Evolutionary conservation across 2,329 filamentous ascomycete species (phyloP), one percentile per base, ranked within the genome.

Genomic region (Graphiopsis chlorocephala): DNA sequence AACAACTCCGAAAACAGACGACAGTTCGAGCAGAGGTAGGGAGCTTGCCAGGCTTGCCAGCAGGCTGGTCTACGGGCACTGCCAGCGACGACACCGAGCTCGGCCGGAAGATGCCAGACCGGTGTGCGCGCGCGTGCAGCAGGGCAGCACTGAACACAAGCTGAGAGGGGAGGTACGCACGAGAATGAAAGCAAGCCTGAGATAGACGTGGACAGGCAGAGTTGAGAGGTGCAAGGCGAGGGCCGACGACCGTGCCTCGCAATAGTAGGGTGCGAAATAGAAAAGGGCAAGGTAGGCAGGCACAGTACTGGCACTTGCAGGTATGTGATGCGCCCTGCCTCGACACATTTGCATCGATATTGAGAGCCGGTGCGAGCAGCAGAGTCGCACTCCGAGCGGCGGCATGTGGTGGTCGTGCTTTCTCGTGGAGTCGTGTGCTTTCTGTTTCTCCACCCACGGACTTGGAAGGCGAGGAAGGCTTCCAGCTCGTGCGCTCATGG

Each of bases 51-150:
- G 26, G n/a, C 26, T 15, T 35, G 52, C 17, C 31, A 20, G 29
- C 7, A n/a, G 28, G 48, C 12, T 38, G 35, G 15, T 5, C 48
- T 52, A 28, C n/a, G 26, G 48, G 17, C 31, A 15, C 25, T 25
- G 35, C 33, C 35, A 20, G 56, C 38, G 45, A 33, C 10, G 45
- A 52, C 29, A 31, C 45, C 58, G 58, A 61, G 58, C 58, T 25
- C 26, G 48, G 59, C 47, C 59, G 59, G 59, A 62, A 62, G 59
- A 53, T 62, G 59, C 59, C 59, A 61, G n/a, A 50, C 57, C 57
- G 57, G 42, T 60, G 57, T 60, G 57, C 59, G 33, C 47, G 58
- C 45, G 38, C 35, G 10, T 59, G 35, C 56, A 45, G 56, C 33
- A 29, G 26, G 56, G 35, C 56, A 59, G 35, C 35, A 56, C 52